phyloP scores from a whole-genome alignment of 2,329 filamentous ascomycete species.

The Mollisia scopiformis region DNA sequence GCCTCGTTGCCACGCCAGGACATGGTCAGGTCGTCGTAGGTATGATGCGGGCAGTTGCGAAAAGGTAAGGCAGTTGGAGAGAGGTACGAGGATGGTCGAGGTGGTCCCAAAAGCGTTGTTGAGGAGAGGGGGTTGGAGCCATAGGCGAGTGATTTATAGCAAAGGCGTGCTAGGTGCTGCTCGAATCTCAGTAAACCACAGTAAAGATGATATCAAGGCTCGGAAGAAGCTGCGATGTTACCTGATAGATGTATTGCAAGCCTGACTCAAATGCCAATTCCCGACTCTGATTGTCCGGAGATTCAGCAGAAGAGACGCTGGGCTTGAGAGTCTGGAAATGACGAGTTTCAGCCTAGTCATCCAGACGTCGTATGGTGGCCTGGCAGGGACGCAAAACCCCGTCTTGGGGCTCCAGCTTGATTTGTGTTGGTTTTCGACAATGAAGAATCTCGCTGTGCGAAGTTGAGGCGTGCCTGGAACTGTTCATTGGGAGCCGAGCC shows the following conservation, averaged over 20 bases:
- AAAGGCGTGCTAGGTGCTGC: constrained; percentile 1
- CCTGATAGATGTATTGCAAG: constrained; percentile 4
- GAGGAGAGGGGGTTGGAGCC: background rate
- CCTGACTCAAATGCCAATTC: background rate
- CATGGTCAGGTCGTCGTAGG: constrained; percentile 16
- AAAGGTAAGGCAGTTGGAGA: background rate
- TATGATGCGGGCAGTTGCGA: constrained; percentile 11
- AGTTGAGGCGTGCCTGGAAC: too few relatives aligned
- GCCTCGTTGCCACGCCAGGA: constrained; percentile 10
- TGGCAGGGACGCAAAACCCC: too few relatives aligned
- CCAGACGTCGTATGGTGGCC: too few relatives aligned
- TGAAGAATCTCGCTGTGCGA: too few relatives aligned
- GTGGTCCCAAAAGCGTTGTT: constrained; percentile 9
- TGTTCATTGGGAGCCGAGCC: too few relatives aligned
- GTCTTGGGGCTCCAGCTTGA: too few relatives aligned
- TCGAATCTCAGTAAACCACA: constrained; percentile 11
- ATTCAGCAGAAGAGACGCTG: too few relatives aligned
- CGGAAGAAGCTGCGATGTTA: constrained; percentile 6
- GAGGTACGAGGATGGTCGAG: constrained; percentile 10
- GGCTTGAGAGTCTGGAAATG: too few relatives aligned
- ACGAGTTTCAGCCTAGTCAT: too few relatives aligned
- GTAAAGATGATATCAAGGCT: constrained; percentile 7
- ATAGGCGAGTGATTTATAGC: background rate
- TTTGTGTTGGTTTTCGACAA: too few relatives aligned
- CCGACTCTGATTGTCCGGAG: too few relatives aligned